These are phyloP conservation scores for Trichoderma atrobrunneum DNA, from an alignment of 2,329 filamentous ascomycete genomes.

Conservation along the genomic window DNA sequence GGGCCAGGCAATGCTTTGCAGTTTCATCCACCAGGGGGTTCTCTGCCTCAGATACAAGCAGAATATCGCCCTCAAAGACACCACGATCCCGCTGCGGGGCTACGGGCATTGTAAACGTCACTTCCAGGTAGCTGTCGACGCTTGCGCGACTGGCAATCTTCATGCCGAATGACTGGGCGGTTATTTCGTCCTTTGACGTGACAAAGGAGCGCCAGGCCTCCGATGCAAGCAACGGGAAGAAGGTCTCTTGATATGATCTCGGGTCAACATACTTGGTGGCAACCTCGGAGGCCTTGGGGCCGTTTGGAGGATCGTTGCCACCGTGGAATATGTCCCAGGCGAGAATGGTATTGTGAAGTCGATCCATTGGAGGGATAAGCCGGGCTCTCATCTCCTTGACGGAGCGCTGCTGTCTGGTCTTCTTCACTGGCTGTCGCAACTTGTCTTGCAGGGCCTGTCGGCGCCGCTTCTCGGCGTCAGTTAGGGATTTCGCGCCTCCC, in stretches of 20 bases:
- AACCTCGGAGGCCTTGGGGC: constrained; percentile 70
- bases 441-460: constrained; percentile 51
- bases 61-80: constrained; percentile 80
- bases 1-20: constrained; percentile 78
- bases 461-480: constrained; percentile 47
- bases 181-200: constrained; percentile 82
- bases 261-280: constrained; percentile 75
- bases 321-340: constrained; percentile 93
- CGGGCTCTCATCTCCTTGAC: constrained; percentile 93
- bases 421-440: constrained; percentile 73
- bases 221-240: constrained; percentile 83
- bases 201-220: constrained; percentile 97
- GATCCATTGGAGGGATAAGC: constrained; percentile 82
- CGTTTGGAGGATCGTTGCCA: constrained; percentile 79
- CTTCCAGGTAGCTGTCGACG: constrained; percentile 89
- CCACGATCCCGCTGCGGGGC: constrained; percentile 67
- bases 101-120: constrained; percentile 77
- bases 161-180: constrained; percentile 77
- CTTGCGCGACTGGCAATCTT: constrained; percentile 84
- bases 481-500: constrained; percentile 47
- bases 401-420: constrained; percentile 74
- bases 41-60: constrained; percentile 74
- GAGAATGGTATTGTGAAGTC: constrained; percentile 80
- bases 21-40: constrained; percentile 65
- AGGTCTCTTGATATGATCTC: constrained; percentile 78